Evolutionary conservation across 2,329 filamentous ascomycete genomes (phyloP).

Genomic region (Ilyonectria robusta): DNA sequence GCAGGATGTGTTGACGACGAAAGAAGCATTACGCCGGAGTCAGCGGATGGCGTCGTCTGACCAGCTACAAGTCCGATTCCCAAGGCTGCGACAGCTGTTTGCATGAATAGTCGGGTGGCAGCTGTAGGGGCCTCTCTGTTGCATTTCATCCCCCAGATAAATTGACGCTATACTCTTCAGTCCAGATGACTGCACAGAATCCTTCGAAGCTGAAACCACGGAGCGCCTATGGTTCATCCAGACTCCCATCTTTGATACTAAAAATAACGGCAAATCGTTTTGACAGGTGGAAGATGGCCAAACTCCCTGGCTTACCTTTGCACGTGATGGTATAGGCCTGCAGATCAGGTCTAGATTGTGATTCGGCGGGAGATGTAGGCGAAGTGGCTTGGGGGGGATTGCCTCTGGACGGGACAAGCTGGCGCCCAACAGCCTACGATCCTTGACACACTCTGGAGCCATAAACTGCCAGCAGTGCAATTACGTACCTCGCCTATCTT

Average conservation of each 20-base stretch:
- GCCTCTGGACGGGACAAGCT: background rate
- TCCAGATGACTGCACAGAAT: background rate
- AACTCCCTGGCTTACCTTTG: background rate
- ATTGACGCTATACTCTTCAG: background rate
- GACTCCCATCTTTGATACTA: background rate
- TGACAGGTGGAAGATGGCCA: background rate
- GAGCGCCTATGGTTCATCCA: background rate
- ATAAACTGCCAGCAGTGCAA: constrained; percentile 1
- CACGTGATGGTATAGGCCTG: constrained; percentile 27
- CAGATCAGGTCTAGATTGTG: constrained; percentile 17
- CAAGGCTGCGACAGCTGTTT: constrained; percentile 12
- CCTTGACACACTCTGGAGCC: constrained; percentile 7
- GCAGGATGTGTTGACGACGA: background rate
- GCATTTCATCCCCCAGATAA: background rate
- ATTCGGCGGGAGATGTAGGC: constrained; percentile 9
- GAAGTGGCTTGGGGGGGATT: background rate
- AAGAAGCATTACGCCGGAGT: background rate
- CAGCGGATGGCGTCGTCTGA: constrained; percentile 4
- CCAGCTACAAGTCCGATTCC: constrained; percentile 5
- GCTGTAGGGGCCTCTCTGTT: background rate
- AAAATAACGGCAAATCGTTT: background rate
- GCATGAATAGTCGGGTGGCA: background rate
- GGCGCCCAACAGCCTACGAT: background rate
- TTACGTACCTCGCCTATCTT: constrained; percentile 25
- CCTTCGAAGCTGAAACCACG: background rate